A percentile compares a stretch with the other conserved stretches of the same genome.
These are phyloP conservation scores for Candolleomyces eurysporus DNA, from an alignment of 768 basidiomycete species.

Conservation along the genomic window DNA sequence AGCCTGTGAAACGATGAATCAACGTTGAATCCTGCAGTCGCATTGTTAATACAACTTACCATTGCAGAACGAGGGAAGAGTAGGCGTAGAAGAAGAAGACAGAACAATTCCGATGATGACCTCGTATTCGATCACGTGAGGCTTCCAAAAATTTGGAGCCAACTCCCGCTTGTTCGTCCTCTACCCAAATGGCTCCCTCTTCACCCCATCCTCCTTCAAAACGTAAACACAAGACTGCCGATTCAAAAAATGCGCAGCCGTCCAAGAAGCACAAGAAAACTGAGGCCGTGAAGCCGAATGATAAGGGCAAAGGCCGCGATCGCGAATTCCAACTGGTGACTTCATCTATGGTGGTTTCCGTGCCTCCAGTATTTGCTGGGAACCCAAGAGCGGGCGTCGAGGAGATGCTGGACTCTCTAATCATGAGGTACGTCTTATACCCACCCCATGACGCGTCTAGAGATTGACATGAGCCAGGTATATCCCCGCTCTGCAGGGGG, in stretches of 20 bases:
- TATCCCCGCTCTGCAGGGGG: slow-evolving; percentile 81
- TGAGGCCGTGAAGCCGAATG: slow-evolving; percentile 28
- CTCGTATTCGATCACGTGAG: slow-evolving; percentile 9
- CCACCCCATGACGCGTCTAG: background rate
- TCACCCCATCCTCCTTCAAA: slow-evolving; percentile 20
- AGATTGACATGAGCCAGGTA: slow-evolving; percentile 55
- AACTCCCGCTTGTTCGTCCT: background rate
- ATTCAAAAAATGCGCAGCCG: slow-evolving; percentile 19
- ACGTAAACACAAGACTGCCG: slow-evolving; percentile 37
- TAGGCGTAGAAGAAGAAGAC: background rate
- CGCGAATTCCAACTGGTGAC: slow-evolving; percentile 62
- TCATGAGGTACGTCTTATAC: slow-evolving; percentile 70
- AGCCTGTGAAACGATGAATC: slow-evolving; percentile 46
- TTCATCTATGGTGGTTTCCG: slow-evolving; percentile 67
- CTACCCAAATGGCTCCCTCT: background rate
- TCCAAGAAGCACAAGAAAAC: slow-evolving; percentile 38
- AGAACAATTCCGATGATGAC: background rate
- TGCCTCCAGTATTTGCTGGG: slow-evolving; percentile 79
- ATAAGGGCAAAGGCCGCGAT: slow-evolving; percentile 39
- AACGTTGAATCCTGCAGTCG: background rate
- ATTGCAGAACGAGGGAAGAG: slow-evolving; percentile 5
- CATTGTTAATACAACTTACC: slow-evolving; percentile 7
- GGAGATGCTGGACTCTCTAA: slow-evolving; percentile 91
- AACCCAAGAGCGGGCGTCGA: slow-evolving; percentile 73
- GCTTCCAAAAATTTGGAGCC: background rate